Evolutionary conservation across 352 stramenopile species (phyloP), one percentile per base, ranked within the genome.

Genomic region (Thalassiosira hispida): DNA sequence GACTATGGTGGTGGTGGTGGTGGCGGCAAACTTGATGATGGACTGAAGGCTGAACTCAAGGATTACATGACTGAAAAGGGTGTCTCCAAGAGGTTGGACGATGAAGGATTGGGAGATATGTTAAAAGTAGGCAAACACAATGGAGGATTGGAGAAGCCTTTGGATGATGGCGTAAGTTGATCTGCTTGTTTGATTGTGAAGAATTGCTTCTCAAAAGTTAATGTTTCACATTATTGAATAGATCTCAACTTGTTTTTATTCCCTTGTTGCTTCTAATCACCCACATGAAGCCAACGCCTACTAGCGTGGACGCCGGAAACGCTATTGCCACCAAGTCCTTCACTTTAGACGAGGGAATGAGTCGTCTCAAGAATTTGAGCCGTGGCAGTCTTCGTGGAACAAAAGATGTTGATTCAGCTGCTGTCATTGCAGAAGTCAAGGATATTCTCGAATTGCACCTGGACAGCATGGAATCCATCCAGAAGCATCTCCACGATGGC

Each of bases 401-500:
- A n/a, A n/a, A n/a, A n/a, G n/a, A 25, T 29, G 20, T 16, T 31
- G 31, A 67, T 29, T 33, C 57, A 47, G 35, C 20, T 1, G 33
- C 25, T 11, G 16, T 51, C 4, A 8, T 67, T 4, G 22, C 33
- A 22, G 14, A 67, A 7, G 57, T 67, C 14, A 5, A 67, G 12
- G 33, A 67, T 51, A 47, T 51, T 3, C 3, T 53, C 1, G 22
- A 7, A 40, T 2, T 12, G 2, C 31, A 67, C 5, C 27, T 67
- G 4, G 14, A 67, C 5, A 27, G 57, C 33, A 52, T 67, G 7
- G 1, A 51, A 51, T 47, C 57, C 16, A 25, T 67, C 31, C 31
- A 67, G 9, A 67, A 67, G 33, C 52, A 53, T 29, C 42, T 53
- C 18, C 1, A 35, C 11, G 33, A 67, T 31, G 57, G 57, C 3